Percentiles rank a stretch among this genome's conserved stretches.
Conservation (phyloP, 2,329 filamentous ascomycete species). For the Xylogone sp. region DNA sequence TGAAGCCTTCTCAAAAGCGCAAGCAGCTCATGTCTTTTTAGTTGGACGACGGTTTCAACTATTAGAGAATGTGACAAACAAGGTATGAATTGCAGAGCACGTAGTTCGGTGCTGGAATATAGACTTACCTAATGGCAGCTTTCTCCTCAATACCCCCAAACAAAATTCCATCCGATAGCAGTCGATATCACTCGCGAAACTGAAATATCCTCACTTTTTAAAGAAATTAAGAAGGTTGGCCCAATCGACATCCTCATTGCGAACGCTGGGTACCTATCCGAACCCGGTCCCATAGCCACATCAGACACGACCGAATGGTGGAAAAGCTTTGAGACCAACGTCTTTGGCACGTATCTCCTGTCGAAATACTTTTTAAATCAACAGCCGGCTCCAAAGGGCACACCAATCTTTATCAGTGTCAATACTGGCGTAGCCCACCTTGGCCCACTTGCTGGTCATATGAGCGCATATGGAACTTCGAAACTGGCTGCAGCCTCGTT, state of each 20-base stretch:
- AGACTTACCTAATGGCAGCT: background rate
- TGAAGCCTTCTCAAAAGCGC: constrained; percentile 13
- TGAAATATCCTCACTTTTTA: background rate
- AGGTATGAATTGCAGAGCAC: background rate
- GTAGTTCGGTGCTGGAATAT: background rate
- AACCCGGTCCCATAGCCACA: background rate
- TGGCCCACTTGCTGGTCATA: background rate
- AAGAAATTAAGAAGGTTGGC: background rate
- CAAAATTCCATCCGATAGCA: background rate
- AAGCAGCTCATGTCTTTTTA: constrained; percentile 22
- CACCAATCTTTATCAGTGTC: background rate
- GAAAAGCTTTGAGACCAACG: background rate
- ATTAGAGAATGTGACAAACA: background rate
- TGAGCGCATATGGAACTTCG: constrained; percentile 4
- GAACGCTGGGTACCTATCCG: background rate
- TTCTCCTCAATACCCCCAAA: background rate
- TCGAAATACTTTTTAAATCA: background rate
- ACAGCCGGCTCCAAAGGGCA: background rate
- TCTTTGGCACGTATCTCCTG: background rate
- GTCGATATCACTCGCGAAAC: background rate
- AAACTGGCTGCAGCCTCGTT: constrained; percentile 26
- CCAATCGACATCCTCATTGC: background rate
- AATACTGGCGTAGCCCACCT: constrained; percentile 3
- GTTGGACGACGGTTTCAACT: constrained; percentile 16
- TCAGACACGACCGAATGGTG: background rate